A percentile compares a stretch with the other conserved stretches of the same genome.
These are phyloP conservation scores for Hypoxylon sp. DNA, from an alignment of 2,329 filamentous ascomycete species.

Conservation along the genomic window DNA sequence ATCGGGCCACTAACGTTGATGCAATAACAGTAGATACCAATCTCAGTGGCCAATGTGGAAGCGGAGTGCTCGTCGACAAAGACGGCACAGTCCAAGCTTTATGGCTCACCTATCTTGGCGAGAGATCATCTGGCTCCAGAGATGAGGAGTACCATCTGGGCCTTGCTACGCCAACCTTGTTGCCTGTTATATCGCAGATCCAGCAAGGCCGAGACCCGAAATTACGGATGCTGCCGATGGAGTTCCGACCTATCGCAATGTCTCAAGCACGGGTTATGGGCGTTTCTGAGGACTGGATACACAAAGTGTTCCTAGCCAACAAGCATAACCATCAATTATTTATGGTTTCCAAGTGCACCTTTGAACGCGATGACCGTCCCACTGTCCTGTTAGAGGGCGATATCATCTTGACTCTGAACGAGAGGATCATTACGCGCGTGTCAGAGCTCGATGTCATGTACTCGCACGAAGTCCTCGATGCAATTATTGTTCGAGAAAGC, in stretches of 20 bases:
- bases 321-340: slow-evolving; percentile 95
- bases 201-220: slow-evolving; percentile 84
- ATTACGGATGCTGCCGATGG: slow-evolving; percentile 91
- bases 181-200: slow-evolving; percentile 90
- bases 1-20: slow-evolving; percentile 95
- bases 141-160: slow-evolving; percentile 98
- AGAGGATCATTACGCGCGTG: slow-evolving; percentile 91
- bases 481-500: slow-evolving; percentile 87
- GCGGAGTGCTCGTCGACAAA: slow-evolving; percentile 89
- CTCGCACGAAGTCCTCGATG: slow-evolving; percentile 84
- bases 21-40: slow-evolving; percentile 97
- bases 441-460: slow-evolving; percentile 98
- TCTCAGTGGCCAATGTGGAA: slow-evolving; percentile 91
- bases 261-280: slow-evolving; percentile 97
- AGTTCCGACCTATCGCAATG: slow-evolving; percentile 97
- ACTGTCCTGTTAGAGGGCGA: slow-evolving; percentile 87
- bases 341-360: slow-evolving; percentile 94
- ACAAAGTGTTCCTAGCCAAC: slow-evolving; percentile 89
- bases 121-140: slow-evolving; percentile 84
- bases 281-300: slow-evolving; percentile 95
- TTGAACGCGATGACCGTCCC: slow-evolving; percentile 68
- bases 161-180: slow-evolving; percentile 86
- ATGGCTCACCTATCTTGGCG: slow-evolving; percentile 97
- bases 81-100: slow-evolving; percentile 95
- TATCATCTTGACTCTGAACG: slow-evolving; percentile 91